A percentile compares a stretch with the other conserved stretches of the same genome.
These are phyloP conservation scores for Aurifilum marmelostoma DNA, from an alignment of 2,329 filamentous ascomycete species.

Conservation along the genomic window DNA sequence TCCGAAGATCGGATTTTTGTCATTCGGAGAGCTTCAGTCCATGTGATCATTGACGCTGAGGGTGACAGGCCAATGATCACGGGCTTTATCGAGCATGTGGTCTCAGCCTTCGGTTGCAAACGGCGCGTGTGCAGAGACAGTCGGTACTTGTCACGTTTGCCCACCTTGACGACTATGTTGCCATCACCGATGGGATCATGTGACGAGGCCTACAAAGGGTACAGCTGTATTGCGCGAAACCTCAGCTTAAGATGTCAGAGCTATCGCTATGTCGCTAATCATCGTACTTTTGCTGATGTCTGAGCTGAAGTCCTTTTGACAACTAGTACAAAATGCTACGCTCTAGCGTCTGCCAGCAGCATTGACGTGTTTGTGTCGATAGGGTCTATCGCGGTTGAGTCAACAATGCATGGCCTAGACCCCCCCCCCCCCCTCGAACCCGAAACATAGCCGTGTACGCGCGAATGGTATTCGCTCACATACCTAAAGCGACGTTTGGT, in stretches of 20 bases:
- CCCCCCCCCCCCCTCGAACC: neutral
- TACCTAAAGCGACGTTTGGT: too few relatives aligned
- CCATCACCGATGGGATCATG: too few relatives aligned
- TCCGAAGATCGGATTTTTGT: neutral
- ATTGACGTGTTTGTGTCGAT: too few relatives aligned
- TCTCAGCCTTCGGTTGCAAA: neutral
- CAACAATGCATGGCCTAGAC: neutral
- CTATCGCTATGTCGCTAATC: too few relatives aligned
- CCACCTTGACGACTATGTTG: too few relatives aligned
- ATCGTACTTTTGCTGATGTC: too few relatives aligned
- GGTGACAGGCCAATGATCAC: neutral
- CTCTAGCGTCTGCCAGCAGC: neutral
- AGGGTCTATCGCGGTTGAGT: neutral
- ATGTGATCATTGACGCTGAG: neutral
- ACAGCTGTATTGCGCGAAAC: too few relatives aligned
- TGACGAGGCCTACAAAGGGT: too few relatives aligned
- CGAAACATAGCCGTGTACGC: neutral
- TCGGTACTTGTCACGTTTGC: neutral
- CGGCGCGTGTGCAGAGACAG: neutral
- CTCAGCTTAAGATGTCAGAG: too few relatives aligned
- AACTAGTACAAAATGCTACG: too few relatives aligned
- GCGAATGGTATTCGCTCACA: neutral
- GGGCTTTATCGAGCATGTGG: neutral
- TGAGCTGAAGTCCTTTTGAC: too few relatives aligned
- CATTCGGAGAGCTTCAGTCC: neutral